Conservation (phyloP, 805 yeast genomes). For the Saccharomycopsis javanensis region DNA sequence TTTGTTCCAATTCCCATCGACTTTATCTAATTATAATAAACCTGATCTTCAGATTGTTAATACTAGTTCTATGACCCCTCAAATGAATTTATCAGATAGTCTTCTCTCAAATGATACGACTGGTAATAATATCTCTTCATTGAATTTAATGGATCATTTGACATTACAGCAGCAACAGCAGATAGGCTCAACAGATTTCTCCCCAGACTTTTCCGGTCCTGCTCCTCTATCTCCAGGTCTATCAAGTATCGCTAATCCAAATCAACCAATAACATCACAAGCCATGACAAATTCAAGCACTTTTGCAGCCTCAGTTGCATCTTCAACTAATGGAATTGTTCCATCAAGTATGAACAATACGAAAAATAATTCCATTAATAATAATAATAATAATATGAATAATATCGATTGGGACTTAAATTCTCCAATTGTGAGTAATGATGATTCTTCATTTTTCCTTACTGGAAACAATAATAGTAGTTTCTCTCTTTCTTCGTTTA, state of each 20-base stretch:
- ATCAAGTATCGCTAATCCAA: background rate
- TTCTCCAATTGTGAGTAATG: constrained; percentile 1
- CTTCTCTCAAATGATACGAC: background rate
- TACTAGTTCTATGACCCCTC: background rate
- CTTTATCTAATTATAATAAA: background rate
- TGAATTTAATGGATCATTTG: background rate
- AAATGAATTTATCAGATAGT: background rate
- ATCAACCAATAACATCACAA: background rate
- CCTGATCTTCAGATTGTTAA: background rate
- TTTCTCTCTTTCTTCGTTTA: background rate
- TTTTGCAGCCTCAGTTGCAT: background rate
- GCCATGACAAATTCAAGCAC: background rate
- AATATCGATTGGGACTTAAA: constrained; percentile 19
- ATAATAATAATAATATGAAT: background rate
- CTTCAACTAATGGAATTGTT: background rate
- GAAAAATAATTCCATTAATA: background rate
- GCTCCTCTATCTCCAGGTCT: background rate
- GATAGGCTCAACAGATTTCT: background rate
- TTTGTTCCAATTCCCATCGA: background rate
- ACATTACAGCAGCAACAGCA: background rate
- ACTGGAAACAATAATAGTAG: background rate
- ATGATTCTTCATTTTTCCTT: background rate
- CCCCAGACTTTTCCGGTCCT: background rate
- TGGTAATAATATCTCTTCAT: background rate
- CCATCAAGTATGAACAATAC: background rate